A percentile compares a stretch with the other conserved stretches of the same genome.
Conservation (phyloP, 1,284 basidiomycete genomes). For the Kalmanozyma brasiliensis region DNA sequence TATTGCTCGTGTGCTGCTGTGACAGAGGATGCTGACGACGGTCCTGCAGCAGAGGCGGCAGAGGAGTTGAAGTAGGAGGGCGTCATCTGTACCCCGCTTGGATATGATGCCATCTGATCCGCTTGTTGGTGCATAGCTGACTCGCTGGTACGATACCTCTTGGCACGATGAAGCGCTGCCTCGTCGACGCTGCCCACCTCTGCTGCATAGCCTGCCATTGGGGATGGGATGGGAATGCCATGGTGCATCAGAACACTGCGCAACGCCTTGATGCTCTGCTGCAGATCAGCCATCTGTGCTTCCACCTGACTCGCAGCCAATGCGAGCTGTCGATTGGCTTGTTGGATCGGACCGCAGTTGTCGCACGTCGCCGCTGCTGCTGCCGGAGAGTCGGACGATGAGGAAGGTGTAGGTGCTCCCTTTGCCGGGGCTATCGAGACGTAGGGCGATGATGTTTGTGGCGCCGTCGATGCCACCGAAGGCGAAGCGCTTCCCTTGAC, state of each 20-base stretch:
- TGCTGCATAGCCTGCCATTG: background rate
- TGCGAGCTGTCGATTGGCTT: constrained; percentile 28
- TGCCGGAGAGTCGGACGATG: background rate
- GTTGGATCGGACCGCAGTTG: constrained; percentile 10
- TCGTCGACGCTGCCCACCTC: no score
- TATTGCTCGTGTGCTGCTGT: background rate
- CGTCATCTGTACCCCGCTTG: constrained; percentile 18
- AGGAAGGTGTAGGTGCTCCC: background rate
- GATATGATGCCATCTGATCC: background rate
- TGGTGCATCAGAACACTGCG: constrained; percentile 21
- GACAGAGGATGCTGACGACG: no score
- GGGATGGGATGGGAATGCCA: constrained; percentile 13
- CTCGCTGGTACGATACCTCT: background rate
- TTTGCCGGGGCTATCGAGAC: background rate
- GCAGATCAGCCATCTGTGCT: constrained; percentile 12
- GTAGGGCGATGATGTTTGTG: background rate
- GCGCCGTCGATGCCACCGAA: no score
- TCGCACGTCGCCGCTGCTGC: constrained; percentile 3
- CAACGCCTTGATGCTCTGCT: constrained; percentile 20
- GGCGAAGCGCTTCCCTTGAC: constrained; percentile 1
- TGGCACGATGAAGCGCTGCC: background rate
- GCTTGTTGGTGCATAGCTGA: background rate
- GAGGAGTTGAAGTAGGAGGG: constrained; percentile 5
- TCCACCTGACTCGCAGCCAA: constrained; percentile 27
- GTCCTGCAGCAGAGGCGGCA: background rate